Conservation (phyloP, 805 yeast genomes). For the Metschnikowia vanudenii region DNA sequence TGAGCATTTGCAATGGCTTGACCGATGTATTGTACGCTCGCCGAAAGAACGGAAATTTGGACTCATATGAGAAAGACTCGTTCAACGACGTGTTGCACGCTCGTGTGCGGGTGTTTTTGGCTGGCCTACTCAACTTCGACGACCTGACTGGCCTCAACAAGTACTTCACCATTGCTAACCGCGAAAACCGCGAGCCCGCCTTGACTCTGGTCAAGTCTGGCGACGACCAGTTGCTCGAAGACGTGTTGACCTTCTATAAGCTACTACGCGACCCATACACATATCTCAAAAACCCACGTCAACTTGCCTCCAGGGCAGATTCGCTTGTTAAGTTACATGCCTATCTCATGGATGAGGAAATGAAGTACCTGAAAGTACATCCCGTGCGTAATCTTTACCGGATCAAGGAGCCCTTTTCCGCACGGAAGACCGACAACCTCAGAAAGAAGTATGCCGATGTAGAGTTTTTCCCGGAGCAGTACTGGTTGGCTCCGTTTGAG, state of each 20-base stretch:
- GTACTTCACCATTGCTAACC: conserved; percentile 33
- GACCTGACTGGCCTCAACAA: conserved; percentile 47
- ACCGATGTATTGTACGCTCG: conserved; percentile 31
- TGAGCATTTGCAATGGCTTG: conserved; percentile 39
- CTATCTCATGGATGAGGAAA: conserved; percentile 33
- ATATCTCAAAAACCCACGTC: conserved; percentile 25
- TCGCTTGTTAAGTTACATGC: conserved; percentile 28
- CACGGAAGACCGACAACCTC: conserved; percentile 18
- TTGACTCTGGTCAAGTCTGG: conserved; percentile 18
- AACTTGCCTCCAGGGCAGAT: conserved; percentile 23
- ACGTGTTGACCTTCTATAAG: conserved; percentile 30
- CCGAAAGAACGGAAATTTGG: conserved; percentile 22
- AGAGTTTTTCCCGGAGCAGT: conserved; percentile 37
- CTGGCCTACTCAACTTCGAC: conserved; percentile 35
- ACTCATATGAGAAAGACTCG: conserved; percentile 37
- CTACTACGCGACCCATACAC: conserved; percentile 37
- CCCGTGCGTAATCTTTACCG: conserved; percentile 21
- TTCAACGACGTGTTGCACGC: conserved; percentile 39
- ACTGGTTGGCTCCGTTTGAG: conserved; percentile 35
- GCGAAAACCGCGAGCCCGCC: conserved; percentile 25
- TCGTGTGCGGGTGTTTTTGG: conserved; percentile 34
- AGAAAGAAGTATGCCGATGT: conserved; percentile 20
- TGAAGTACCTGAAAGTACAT: conserved; percentile 17
- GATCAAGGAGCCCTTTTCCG: conserved; percentile 17
- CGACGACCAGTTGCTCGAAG: conserved; percentile 32